phyloP scores from a whole-genome alignment of 345 rosid genomes.

The Lepidium aucheri region DNA sequence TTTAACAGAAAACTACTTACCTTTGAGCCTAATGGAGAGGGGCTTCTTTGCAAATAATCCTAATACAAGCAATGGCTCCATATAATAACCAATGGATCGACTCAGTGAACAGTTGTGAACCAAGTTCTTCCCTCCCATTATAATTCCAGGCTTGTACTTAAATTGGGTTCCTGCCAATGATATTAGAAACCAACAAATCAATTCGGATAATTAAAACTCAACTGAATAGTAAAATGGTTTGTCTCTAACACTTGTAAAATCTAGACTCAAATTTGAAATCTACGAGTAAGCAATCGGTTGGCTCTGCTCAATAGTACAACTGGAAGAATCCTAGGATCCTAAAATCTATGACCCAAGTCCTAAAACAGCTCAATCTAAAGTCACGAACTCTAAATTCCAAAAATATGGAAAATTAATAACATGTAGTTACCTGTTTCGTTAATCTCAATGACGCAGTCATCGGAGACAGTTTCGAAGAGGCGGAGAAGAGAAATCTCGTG shows the following conservation, averaged over 20 bases:
- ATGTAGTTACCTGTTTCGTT: constrained; percentile 60
- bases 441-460: constrained; percentile 59
- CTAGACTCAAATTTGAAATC: not conserved
- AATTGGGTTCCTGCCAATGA: constrained; percentile 48
- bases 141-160: constrained; percentile 73
- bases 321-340: not conserved
- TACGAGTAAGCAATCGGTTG: not conserved
- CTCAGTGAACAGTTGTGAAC: constrained; percentile 64
- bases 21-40: constrained; percentile 57
- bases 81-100: constrained; percentile 76
- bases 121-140: constrained; percentile 71
- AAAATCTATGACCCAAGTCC: not conserved
- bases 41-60: constrained; percentile 70
- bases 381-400: not conserved
- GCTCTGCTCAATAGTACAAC: not conserved
- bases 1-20: constrained; percentile 20
- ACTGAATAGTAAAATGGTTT: not conserved
- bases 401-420: no score
- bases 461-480: constrained; percentile 60
- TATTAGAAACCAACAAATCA: not conserved
- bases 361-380: not conserved
- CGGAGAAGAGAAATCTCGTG: constrained; percentile 79
- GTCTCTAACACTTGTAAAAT: not conserved
- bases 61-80: constrained; percentile 77
- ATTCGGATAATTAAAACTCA: not conserved